Percentiles rank a stretch among this genome's conserved stretches.
Evolutionary conservation across 352 stramenopile species (phyloP).

Genomic region (Pythium insidiosum): DNA sequence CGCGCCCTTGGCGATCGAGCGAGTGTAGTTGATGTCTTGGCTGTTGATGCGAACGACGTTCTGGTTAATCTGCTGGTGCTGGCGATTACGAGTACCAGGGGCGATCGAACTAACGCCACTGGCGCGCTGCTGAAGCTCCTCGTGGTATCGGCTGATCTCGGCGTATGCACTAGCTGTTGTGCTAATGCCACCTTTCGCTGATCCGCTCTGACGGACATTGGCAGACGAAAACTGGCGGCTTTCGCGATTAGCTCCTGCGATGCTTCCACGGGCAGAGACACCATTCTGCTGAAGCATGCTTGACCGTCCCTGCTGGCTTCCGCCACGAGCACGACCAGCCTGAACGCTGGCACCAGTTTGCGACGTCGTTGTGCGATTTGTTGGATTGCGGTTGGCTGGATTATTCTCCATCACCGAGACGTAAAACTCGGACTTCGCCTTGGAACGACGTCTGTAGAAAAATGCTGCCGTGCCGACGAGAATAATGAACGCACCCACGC

Average conservation of each 20-base stretch:
- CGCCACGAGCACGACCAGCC: not conserved
- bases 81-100: slow-evolving; percentile 9
- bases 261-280: not conserved
- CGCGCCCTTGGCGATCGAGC: slow-evolving; percentile 69
- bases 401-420: slow-evolving; percentile 21
- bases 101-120: not conserved
- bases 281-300: not conserved
- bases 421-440: slow-evolving; percentile 21
- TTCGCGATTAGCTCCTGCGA: not conserved
- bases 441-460: slow-evolving; percentile 38
- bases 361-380: slow-evolving; percentile 14
- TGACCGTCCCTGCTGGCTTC: not conserved
- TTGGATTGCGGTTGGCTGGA: slow-evolving; percentile 28
- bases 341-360: not conserved
- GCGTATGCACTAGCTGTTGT: slow-evolving; percentile 10
- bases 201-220: slow-evolving; percentile 6
- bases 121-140: slow-evolving; percentile 9
- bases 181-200: slow-evolving; percentile 7
- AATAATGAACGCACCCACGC: slow-evolving; percentile 29
- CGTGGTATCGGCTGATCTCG: slow-evolving; percentile 20
- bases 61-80: slow-evolving; percentile 23
- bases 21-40: slow-evolving; percentile 72
- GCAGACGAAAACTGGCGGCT: not conserved
- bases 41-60: slow-evolving; percentile 46
- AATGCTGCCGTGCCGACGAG: too few relatives aligned